These are phyloP conservation scores for Mycena metata DNA, from an alignment of 768 basidiomycete species.

Conservation along the genomic window DNA sequence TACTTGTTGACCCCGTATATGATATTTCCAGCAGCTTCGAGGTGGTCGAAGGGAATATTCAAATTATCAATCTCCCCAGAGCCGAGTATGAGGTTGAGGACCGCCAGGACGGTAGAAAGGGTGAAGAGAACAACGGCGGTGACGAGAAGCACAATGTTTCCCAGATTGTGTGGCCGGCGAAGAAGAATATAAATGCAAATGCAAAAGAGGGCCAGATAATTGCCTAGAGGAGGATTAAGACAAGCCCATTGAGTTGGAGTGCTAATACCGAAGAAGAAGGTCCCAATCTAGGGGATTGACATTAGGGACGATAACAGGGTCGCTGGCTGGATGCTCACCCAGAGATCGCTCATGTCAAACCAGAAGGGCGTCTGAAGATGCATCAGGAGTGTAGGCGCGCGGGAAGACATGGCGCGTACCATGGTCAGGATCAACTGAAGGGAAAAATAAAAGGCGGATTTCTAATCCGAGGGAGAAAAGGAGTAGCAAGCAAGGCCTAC, in stretches of 20 bases:
- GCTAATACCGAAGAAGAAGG: conserved; percentile 22
- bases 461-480: no score
- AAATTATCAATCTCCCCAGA: conserved; percentile 42
- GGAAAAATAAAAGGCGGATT: no score
- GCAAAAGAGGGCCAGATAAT: conserved; percentile 46
- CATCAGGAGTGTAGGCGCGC: no score
- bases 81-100: conserved; percentile 46
- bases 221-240: conserved; percentile 30
- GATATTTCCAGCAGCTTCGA: no score
- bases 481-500: no score
- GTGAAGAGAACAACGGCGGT: conserved; percentile 47
- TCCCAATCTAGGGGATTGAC: conserved; percentile 1
- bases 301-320: no score
- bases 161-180: conserved; percentile 42
- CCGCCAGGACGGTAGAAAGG: conserved; percentile 46
- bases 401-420: no score
- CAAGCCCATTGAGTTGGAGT: not conserved
- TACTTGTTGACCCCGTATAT: no score
- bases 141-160: conserved; percentile 43
- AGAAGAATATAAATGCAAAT: conserved; percentile 48
- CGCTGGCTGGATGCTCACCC: no score
- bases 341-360: no score
- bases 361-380: no score
- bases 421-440: no score
- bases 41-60: conserved; percentile 43